These are phyloP conservation scores for Gloeostereum incarnatum DNA, from an alignment of 768 basidiomycete genomes.

Conservation along the genomic window DNA sequence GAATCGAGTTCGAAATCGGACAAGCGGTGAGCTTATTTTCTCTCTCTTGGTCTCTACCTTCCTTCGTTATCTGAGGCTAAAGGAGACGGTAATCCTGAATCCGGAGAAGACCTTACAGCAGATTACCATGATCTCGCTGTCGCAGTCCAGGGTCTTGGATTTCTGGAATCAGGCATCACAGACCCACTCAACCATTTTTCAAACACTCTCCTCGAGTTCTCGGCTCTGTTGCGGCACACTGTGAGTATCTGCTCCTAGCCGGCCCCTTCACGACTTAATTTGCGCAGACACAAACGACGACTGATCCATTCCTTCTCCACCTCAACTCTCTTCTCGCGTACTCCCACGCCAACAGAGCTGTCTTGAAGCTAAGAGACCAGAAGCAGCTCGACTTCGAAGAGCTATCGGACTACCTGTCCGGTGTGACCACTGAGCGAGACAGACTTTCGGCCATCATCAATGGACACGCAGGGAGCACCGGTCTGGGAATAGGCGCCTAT, in stretches of 20 bases:
- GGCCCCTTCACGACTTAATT: background rate
- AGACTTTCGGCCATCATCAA: slow-evolving; percentile 82
- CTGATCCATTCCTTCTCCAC: slow-evolving; percentile 85
- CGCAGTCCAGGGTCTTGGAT: slow-evolving; percentile 93
- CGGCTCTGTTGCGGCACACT: slow-evolving; percentile 76
- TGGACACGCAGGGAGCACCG: slow-evolving; percentile 80
- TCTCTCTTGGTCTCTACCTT: slow-evolving; percentile 15
- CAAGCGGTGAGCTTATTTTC: slow-evolving; percentile 64
- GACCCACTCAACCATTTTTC: slow-evolving; percentile 97
- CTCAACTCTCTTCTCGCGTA: slow-evolving; percentile 91
- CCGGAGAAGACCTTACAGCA: slow-evolving; percentile 86
- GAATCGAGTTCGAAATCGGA: slow-evolving; percentile 67
- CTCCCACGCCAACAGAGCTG: slow-evolving; percentile 87
- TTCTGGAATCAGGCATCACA: slow-evolving; percentile 96
- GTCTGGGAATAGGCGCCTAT: slow-evolving; percentile 82
- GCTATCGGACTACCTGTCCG: slow-evolving; percentile 87
- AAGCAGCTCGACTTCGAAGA: slow-evolving; percentile 99
- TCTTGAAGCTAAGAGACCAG: slow-evolving; percentile 92
- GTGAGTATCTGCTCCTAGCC: slow-evolving; percentile 30
- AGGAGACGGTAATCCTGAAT: slow-evolving; percentile 75
- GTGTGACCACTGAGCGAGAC: slow-evolving; percentile 90
- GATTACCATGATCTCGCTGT: slow-evolving; percentile 98
- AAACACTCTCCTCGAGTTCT: slow-evolving; percentile 92
- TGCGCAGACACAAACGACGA: slow-evolving; percentile 74
- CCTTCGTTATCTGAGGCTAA: slow-evolving; percentile 66